Base-by-base conservation (phyloP, 2,329 filamentous ascomycete genomes). In the Atkinsonella hypoxylon region DNA sequence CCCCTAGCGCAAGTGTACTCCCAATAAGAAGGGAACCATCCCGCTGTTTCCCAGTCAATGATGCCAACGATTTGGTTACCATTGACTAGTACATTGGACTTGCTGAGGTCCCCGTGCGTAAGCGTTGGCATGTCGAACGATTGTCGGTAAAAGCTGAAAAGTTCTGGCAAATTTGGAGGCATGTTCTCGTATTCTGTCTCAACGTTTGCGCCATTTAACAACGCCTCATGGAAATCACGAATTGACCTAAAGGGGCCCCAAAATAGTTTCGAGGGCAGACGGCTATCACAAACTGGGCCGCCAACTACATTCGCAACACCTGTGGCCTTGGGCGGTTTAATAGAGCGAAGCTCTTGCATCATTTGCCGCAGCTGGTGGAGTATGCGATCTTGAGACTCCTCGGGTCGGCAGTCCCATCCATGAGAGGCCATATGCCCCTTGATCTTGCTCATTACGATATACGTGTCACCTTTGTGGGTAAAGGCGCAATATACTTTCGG, bases 71-170 rank as follows among this genome's bases (percentile, higher is more conserved):
- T 58, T 0, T 66, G 55, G 51, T 72, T 66, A 3, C 62, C 67
- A 2, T 55, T 55, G 20, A 66, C 61, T 11, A 76, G 52, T 30
- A 77, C 69, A 52, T 76, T 76, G 7, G 62, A 55, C 15, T 62
- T 64, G 51, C 64, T 69, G 8, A 76, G 56, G 53, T 76, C 71
- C 7, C 63, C 67, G 58, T 77, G 73, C 12, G 71, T 73, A 54
- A 77, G 71, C 4, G 68, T 64, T 1, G 65, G 65, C 15, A 53
- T 43, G 9, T 57, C 58, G 60, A 62, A 68, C 8, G 59, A 57
- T 3, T 58, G 56, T 48, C 70, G 62, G 45, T 73, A 70, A 45
- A 56, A 58, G 5, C 42, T 52, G 1, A 62, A 59, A 57, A 71
- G 67, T 3, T 65, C 57, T 48, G 64, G 54, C 15, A 68, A 46